Evolutionary conservation across 176 grass and related monocot genomes (phyloP).

Genomic region (Triticum monococcum): DNA sequence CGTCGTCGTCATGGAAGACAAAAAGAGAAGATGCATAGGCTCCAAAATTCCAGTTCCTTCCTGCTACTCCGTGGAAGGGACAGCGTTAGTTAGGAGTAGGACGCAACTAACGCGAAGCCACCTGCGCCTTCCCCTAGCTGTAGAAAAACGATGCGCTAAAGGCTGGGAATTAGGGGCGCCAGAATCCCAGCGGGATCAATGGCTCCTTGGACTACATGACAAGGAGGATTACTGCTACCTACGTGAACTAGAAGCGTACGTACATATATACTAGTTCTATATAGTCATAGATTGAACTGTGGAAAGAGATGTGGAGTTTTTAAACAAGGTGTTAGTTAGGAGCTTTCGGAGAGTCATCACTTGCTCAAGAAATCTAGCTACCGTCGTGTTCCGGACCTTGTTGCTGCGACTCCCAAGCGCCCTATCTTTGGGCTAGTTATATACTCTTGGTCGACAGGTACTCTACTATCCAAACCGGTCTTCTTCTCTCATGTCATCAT

Average conservation of each 20-base stretch:
- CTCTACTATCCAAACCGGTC: constrained; percentile 23
- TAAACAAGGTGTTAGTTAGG: constrained; percentile 26
- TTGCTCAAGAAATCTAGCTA: not conserved
- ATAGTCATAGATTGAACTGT: not conserved
- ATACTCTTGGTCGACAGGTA: constrained; percentile 24
- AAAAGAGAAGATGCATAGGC: constrained; percentile 23
- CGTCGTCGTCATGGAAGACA: constrained; percentile 55
- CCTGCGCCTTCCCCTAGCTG: constrained; percentile 35
- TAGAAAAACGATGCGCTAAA: constrained; percentile 13
- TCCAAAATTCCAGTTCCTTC: not conserved
- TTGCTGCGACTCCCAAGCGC: not conserved
- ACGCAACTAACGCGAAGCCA: constrained; percentile 45
- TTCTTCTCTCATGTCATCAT: constrained; percentile 27
- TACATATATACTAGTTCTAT: not conserved
- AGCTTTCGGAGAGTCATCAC: constrained; percentile 3
- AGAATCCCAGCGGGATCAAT: constrained; percentile 34
- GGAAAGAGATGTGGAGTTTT: not conserved
- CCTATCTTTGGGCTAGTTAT: constrained; percentile 3
- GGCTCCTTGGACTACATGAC: constrained; percentile 18
- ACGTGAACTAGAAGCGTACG: constrained; percentile 2
- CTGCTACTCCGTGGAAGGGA: constrained; percentile 52
- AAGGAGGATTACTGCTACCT: not conserved
- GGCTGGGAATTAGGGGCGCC: constrained; percentile 23
- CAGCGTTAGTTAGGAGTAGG: constrained; percentile 65
- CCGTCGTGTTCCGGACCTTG: constrained; percentile 8